These are phyloP conservation scores for Thuidium tamariscinum DNA, from an alignment of 225 moss, liverwort and hornwort species.

Conservation along the genomic window DNA sequence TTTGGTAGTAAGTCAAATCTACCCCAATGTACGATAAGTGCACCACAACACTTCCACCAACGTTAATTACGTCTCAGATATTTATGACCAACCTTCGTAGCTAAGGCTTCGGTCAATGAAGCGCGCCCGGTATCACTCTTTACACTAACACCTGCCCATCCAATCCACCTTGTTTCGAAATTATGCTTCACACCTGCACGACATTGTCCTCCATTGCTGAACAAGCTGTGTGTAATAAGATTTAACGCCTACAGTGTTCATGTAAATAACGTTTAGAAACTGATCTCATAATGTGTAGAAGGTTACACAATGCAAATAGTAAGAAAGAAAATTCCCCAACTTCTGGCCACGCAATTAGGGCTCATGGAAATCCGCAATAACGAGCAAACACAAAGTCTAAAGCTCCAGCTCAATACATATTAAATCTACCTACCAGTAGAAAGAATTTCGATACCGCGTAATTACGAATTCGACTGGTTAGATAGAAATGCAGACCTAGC, in stretches of 20 bases:
- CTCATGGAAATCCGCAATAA: neutral
- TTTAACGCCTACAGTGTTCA: neutral
- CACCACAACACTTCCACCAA: neutral
- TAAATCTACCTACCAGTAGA: neutral
- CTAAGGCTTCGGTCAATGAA: conserved; percentile 56
- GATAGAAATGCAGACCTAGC: neutral
- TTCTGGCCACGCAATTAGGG: neutral
- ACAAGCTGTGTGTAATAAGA: neutral
- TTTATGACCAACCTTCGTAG: conserved; percentile 48
- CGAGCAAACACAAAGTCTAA: neutral
- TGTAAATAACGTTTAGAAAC: neutral
- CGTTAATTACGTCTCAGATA: neutral
- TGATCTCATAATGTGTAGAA: neutral
- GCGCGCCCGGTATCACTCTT: conserved; percentile 53
- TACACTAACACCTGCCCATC: conserved; percentile 94
- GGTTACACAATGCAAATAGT: neutral
- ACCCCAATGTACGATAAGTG: neutral
- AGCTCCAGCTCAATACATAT: neutral
- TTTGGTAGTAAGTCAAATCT: neutral
- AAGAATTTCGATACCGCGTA: neutral
- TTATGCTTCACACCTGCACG: conserved; percentile 81
- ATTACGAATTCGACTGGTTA: neutral
- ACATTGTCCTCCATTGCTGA: conserved; percentile 19
- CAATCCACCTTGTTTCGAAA: conserved; percentile 99
- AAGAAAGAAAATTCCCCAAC: neutral